These are phyloP conservation scores for Amphichorda felina DNA, from an alignment of 2,329 filamentous ascomycete genomes.

Conservation along the genomic window DNA sequence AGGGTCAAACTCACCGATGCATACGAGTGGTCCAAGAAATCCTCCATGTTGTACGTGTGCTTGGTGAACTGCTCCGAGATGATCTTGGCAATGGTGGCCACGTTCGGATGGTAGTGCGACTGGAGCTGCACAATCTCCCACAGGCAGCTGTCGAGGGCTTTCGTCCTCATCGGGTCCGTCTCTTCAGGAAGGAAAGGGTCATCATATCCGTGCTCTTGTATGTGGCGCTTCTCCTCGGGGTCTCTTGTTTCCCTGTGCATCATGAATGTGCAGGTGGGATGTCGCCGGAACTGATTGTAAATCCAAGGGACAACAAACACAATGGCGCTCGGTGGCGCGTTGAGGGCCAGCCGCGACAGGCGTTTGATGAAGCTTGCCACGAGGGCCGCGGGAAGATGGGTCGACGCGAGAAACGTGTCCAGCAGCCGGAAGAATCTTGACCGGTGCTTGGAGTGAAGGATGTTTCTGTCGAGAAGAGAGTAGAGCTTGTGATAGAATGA, in stretches of 20 bases:
- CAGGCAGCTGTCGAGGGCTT: conserved; percentile 81
- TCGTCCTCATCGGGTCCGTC: conserved; percentile 70
- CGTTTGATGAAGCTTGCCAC: conserved; percentile 96
- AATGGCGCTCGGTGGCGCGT: conserved; percentile 79
- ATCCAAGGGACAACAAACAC: conserved; percentile 85
- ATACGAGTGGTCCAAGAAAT: conserved; percentile 94
- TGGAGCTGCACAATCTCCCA: conserved; percentile 93
- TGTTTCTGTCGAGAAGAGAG: conserved; percentile 72
- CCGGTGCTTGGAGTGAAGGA: conserved; percentile 89
- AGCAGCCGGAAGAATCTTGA: conserved; percentile 87
- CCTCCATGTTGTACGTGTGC: conserved; percentile 86
- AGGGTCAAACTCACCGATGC: conserved; percentile 47
- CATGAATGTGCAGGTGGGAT: conserved; percentile 92
- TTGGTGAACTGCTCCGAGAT: conserved; percentile 97
- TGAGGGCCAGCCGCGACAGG: conserved; percentile 72
- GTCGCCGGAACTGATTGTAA: conserved; percentile 85
- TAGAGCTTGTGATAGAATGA: conserved; percentile 92
- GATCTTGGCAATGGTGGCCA: conserved; percentile 87
- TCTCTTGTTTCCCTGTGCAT: conserved; percentile 66
- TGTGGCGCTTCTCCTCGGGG: conserved; percentile 39
- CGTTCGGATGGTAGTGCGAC: conserved; percentile 92
- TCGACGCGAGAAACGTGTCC: conserved; percentile 81
- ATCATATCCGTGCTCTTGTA: conserved; percentile 46
- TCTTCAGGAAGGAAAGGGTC: conserved; percentile 74
- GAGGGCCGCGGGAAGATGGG: conserved; percentile 80